Conservation (phyloP, 1,139 yeast species). For the Taphrina communis region DNA sequence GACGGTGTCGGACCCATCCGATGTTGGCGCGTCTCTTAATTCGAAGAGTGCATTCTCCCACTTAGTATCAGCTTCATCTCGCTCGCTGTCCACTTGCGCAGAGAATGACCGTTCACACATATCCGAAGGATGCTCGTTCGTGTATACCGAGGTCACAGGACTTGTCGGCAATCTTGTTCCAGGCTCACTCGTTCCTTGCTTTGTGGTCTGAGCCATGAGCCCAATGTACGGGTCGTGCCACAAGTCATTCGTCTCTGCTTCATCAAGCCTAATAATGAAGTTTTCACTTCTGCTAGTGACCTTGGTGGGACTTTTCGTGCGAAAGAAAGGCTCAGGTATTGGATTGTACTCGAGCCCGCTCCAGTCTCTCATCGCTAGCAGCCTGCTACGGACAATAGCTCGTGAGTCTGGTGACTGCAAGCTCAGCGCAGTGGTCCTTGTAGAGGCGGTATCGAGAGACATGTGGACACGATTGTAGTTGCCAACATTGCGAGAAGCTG, state of each 20-base stretch:
- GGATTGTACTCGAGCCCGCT: neutral
- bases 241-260: neutral
- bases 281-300: neutral
- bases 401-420: neutral
- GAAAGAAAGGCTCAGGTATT: neutral
- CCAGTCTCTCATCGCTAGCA: constrained; percentile 5
- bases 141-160: neutral
- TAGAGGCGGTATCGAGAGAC: neutral
- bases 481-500: neutral
- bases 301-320: neutral
- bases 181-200: neutral
- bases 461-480: neutral
- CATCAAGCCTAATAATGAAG: neutral
- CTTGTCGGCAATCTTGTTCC: neutral
- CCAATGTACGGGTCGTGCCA: neutral
- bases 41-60: neutral
- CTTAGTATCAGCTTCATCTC: neutral
- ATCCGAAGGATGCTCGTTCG: neutral
- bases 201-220: neutral
- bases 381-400: neutral
- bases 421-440: neutral
- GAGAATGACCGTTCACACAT: neutral
- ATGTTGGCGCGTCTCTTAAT: neutral
- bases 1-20: neutral
- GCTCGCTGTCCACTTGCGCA: neutral